Evolutionary conservation across 116 monocot genomes (phyloP).

Genomic region (Cymodocea nodosa): DNA sequence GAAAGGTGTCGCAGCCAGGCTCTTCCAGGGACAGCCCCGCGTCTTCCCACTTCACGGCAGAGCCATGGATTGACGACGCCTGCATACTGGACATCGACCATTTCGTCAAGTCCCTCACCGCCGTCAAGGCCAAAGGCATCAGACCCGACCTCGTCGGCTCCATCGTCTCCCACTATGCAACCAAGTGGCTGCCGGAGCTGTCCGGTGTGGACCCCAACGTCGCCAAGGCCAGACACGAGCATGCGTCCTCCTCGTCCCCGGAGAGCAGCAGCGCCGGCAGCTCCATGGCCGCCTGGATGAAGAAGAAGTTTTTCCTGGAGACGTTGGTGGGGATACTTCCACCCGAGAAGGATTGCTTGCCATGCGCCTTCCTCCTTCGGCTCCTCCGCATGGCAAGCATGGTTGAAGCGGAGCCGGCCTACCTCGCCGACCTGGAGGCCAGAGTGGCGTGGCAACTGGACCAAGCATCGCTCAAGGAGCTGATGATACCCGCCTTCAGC

Average conservation of each 20-base stretch:
- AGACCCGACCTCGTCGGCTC: constrained; percentile 52
- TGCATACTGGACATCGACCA: constrained; percentile 43
- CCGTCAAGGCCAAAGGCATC: constrained; percentile 34
- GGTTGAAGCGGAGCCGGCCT: constrained; percentile 40
- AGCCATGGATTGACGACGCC: constrained; percentile 32
- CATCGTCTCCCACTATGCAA: constrained; percentile 53
- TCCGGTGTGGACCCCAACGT: constrained; percentile 9
- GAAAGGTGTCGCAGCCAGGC: not conserved
- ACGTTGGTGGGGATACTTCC: constrained; percentile 47
- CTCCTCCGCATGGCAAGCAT: constrained; percentile 56
- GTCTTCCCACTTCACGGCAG: constrained; percentile 4
- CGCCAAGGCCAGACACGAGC: not conserved
- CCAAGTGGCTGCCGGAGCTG: constrained; percentile 75
- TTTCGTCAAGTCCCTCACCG: constrained; percentile 38
- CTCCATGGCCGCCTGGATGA: constrained; percentile 60
- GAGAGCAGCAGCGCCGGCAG: constrained; percentile 17
- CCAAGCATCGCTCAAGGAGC: constrained; percentile 43
- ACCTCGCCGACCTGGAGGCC: constrained; percentile 39
- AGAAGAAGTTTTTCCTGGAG: constrained; percentile 57
- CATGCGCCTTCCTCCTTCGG: constrained; percentile 50
- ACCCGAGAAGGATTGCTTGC: constrained; percentile 33
- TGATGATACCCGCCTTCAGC: constrained; percentile 85
- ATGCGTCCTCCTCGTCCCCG: constrained; percentile 15
- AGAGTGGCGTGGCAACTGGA: constrained; percentile 51
- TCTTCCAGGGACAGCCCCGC: constrained; percentile 2